Conservation (phyloP, 371 early-diverging fungal species). For the Spraguea lophii region DNA sequence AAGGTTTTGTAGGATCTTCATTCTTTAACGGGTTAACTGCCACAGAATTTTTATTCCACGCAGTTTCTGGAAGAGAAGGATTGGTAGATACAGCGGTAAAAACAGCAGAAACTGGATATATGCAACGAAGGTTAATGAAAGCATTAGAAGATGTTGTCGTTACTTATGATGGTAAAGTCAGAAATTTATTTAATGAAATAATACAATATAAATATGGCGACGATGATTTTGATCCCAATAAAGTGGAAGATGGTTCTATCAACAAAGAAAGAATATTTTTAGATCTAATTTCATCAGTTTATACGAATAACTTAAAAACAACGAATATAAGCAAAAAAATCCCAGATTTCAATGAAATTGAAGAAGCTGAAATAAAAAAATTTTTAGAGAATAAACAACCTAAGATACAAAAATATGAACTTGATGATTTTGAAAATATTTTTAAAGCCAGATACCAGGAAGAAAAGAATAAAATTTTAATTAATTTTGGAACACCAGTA, state of each 20-base stretch:
- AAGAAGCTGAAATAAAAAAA: background rate
- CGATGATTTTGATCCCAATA: slow-evolving; percentile 24
- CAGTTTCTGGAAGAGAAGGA: slow-evolving; percentile 96
- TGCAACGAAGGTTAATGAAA: slow-evolving; percentile 94
- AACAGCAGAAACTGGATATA: slow-evolving; percentile 96
- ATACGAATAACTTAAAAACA: background rate
- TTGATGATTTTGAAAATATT: slow-evolving; percentile 54
- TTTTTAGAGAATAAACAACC: background rate
- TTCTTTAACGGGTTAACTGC: slow-evolving; percentile 84
- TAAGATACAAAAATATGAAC: slow-evolving; percentile 54
- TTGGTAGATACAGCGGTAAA: slow-evolving; percentile 95
- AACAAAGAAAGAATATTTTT: too few species aligned
- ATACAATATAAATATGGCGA: slow-evolving; percentile 22
- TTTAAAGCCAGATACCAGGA: slow-evolving; percentile 61
- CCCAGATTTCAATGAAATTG: background rate
- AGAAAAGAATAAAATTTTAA: slow-evolving; percentile 48
- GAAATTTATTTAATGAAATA: slow-evolving; percentile 19
- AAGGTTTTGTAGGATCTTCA: slow-evolving; percentile 88
- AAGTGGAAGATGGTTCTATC: too few species aligned
- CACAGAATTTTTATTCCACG: slow-evolving; percentile 93
- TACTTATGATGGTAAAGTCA: slow-evolving; percentile 40
- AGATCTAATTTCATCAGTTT: too few species aligned
- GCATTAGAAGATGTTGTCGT: slow-evolving; percentile 41
- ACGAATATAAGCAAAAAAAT: background rate
- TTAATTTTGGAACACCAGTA: slow-evolving; percentile 61